phyloP scores from a whole-genome alignment of 257 asterid genomes.

The Solanum raphanifolium region DNA sequence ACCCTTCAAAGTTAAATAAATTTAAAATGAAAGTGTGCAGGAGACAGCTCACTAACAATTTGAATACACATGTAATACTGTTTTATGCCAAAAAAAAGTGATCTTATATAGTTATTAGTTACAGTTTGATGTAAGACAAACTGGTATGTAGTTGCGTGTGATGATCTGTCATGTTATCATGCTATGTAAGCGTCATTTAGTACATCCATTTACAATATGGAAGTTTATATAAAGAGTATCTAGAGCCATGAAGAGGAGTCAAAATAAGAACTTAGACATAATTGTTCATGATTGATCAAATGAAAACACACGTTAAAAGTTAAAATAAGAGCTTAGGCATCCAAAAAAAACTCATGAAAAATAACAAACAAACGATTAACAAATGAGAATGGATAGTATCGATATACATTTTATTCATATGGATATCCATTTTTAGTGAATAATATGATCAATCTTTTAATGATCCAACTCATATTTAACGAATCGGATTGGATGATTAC shows the following conservation, averaged over 20 bases:
- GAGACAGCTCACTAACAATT: too few species aligned
- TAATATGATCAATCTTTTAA: neutral
- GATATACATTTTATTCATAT: too few species aligned
- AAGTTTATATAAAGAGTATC: neutral
- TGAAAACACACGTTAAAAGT: too few species aligned
- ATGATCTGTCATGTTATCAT: accelerated
- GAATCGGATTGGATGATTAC: neutral
- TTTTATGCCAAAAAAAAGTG: neutral
- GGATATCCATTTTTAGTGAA: neutral
- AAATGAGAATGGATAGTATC: too few species aligned
- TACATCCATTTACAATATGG: accelerated
- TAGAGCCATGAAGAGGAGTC: neutral
- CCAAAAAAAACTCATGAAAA: neutral
- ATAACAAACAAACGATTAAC: neutral
- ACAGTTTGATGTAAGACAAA: too few species aligned
- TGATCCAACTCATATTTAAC: neutral
- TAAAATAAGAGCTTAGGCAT: too few species aligned
- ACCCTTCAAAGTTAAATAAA: neutral
- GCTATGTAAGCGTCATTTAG: neutral
- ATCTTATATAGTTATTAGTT: neutral
- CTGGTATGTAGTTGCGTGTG: accelerated
- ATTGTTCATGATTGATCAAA: neutral
- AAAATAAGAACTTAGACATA: neutral
- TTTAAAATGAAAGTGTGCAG: neutral
- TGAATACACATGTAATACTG: too few species aligned